Conservation (phyloP, 805 yeast genomes). For the Candida corydali region DNA sequence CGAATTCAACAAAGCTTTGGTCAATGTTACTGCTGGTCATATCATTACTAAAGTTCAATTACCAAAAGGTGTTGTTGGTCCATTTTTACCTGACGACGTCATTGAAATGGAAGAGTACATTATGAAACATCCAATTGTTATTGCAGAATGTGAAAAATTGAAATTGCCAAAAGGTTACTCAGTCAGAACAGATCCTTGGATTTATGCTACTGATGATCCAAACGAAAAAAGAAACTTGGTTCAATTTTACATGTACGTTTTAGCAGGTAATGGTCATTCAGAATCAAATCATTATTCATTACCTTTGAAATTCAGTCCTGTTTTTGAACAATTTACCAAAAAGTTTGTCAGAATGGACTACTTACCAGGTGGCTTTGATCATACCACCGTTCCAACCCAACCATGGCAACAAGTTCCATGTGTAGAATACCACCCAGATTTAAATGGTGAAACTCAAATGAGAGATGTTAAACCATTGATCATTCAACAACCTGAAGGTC, state of each 20-base stretch:
- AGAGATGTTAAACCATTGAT: conserved; percentile 69
- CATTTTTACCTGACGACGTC: conserved; percentile 65
- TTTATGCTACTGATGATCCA: conserved; percentile 74
- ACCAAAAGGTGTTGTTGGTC: conserved; percentile 66
- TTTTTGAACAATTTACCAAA: conserved; percentile 56
- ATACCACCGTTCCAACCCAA: conserved; percentile 49
- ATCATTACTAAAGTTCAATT: conserved; percentile 52
- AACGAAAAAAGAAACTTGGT: conserved; percentile 58
- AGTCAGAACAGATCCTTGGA: conserved; percentile 77
- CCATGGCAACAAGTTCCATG: conserved; percentile 59
- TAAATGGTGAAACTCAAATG: conserved; percentile 46
- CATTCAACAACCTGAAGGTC: conserved; percentile 74
- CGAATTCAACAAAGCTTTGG: conserved; percentile 65
- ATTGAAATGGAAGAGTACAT: conserved; percentile 49
- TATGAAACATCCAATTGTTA: conserved; percentile 50
- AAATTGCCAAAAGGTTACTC: conserved; percentile 53
- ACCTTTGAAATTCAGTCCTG: conserved; percentile 72
- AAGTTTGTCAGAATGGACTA: conserved; percentile 69
- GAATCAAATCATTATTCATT: conserved; percentile 74
- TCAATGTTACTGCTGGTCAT: conserved; percentile 60
- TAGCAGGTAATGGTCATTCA: conserved; percentile 56
- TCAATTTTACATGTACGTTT: conserved; percentile 73
- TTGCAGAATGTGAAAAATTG: conserved; percentile 64
- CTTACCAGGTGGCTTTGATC: conserved; percentile 70
- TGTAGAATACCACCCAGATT: conserved; percentile 72